These are phyloP conservation scores for Stagonosporopsis vannaccii DNA, from an alignment of 2,329 filamentous ascomycete genomes.

Conservation along the genomic window DNA sequence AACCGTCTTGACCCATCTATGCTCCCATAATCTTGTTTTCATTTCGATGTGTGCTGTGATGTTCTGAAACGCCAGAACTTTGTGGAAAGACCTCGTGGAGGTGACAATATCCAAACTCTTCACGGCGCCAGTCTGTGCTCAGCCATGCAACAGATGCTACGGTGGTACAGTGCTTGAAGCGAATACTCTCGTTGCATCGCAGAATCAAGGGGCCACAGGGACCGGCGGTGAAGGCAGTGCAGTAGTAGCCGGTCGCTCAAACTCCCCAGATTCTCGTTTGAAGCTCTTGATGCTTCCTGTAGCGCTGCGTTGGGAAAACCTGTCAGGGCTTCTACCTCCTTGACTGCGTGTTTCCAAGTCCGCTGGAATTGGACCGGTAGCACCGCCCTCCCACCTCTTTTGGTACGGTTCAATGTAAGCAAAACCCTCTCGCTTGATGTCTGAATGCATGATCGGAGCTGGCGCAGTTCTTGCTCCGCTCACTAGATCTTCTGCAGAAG, in stretches of 20 bases:
- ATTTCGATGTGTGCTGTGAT: conserved; percentile 22
- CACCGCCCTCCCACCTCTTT: conserved; percentile 42
- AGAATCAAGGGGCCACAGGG: conserved; percentile 22
- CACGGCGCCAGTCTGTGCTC: conserved; percentile 41
- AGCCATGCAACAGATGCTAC: conserved; percentile 18
- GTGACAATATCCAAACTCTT: conserved; percentile 25
- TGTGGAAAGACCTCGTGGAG: not conserved
- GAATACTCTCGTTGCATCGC: not conserved
- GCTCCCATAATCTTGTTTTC: conserved; percentile 28
- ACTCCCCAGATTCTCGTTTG: conserved; percentile 43
- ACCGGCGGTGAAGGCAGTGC: conserved; percentile 30
- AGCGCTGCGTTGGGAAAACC: conserved; percentile 44
- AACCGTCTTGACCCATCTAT: conserved; percentile 21
- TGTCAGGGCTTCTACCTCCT: conserved; percentile 42
- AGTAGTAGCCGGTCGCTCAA: conserved; percentile 26
- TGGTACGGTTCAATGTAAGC: conserved; percentile 42
- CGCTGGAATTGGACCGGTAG: conserved; percentile 24
- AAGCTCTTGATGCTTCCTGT: conserved; percentile 46
- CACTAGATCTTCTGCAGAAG: conserved; percentile 42
- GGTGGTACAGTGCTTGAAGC: not conserved
- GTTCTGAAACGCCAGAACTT: conserved; percentile 14
- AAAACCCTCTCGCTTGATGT: conserved; percentile 39
- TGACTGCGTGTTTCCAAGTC: conserved; percentile 39
- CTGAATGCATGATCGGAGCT: conserved; percentile 35
- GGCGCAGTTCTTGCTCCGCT: conserved; percentile 48